Percentiles rank a stretch among this genome's conserved stretches.
phyloP scores from a whole-genome alignment of 1,284 basidiomycete species.

The Moniliophthora roreri region DNA sequence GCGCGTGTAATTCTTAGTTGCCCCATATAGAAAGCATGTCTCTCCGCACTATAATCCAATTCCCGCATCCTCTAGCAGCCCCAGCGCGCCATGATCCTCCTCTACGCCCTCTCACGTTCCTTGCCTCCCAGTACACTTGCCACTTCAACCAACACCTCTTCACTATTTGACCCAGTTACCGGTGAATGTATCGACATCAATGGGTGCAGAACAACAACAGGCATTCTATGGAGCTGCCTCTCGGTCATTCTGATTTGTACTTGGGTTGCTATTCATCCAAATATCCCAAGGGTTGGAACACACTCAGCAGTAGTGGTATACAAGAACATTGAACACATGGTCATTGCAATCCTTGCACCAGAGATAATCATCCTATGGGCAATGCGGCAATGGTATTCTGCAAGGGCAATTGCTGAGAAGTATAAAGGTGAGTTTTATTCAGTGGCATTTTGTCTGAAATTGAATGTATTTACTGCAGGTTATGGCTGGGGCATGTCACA shows the following conservation, averaged over 20 bases:
- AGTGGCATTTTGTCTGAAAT: too few species aligned
- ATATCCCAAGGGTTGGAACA: conserved; percentile 23
- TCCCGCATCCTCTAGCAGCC: too few species aligned
- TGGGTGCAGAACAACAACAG: not conserved
- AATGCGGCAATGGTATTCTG: conserved; percentile 23
- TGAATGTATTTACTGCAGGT: not conserved
- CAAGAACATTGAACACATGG: conserved; percentile 19
- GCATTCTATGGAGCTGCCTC: conserved; percentile 29
- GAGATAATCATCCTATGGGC: conserved; percentile 27
- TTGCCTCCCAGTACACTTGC: too few species aligned
- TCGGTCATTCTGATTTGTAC: conserved; percentile 30
- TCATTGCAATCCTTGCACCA: conserved; percentile 23
- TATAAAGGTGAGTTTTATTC: conserved; percentile 7
- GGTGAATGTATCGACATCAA: not conserved
- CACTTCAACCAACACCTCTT: too few species aligned
- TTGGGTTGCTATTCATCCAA: conserved; percentile 34
- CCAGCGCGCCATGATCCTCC: too few species aligned
- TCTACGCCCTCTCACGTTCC: too few species aligned
- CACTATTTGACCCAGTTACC: too few species aligned
- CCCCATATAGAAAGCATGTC: too few species aligned
- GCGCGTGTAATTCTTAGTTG: too few species aligned
- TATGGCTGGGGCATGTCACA: not conserved
- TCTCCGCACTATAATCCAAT: too few species aligned
- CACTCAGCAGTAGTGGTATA: not conserved
- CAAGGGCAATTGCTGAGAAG: conserved; percentile 13